A percentile compares a stretch with the other conserved stretches of the same genome.
Conservation (phyloP, 768 basidiomycete genomes). For the Boletus eberwhitei region DNA sequence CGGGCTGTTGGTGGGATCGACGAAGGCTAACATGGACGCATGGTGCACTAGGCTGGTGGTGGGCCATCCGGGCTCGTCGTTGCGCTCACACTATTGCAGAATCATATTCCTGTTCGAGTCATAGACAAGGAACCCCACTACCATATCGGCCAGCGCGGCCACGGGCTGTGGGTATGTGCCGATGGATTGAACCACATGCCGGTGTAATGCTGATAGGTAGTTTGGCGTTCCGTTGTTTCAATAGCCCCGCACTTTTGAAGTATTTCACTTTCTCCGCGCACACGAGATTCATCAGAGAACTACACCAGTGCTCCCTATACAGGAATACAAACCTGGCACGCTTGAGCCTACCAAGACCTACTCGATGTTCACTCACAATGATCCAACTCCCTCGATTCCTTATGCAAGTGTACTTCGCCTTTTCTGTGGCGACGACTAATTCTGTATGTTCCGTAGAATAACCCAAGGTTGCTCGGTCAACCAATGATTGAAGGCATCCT, state of each 20-base stretch:
- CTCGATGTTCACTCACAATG: neutral
- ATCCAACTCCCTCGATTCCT: constrained; percentile 27
- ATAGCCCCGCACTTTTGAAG: constrained; percentile 39
- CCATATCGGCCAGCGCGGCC: constrained; percentile 37
- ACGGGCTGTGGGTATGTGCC: constrained; percentile 36
- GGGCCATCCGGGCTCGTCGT: constrained; percentile 31
- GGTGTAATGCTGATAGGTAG: neutral
- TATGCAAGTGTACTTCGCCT: constrained; percentile 15
- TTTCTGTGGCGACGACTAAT: neutral
- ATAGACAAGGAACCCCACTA: constrained; percentile 43
- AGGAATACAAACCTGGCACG: constrained; percentile 32
- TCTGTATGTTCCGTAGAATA: constrained; percentile 1
- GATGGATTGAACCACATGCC: neutral
- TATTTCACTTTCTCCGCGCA: constrained; percentile 39
- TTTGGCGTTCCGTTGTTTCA: neutral
- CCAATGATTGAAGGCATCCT: constrained; percentile 28
- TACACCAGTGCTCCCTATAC: constrained; percentile 26
- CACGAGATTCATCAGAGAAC: constrained; percentile 36
- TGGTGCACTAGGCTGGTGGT: constrained; percentile 21
- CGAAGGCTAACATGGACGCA: neutral
- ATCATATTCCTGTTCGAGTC: constrained; percentile 48
- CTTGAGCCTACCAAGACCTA: constrained; percentile 16
- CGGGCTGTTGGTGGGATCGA: neutral
- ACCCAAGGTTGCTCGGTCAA: constrained; percentile 22
- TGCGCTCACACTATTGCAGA: constrained; percentile 36